Evolutionary conservation across 2,329 filamentous ascomycete species (phyloP).

Genomic region (Xylariaceae sp.): DNA sequence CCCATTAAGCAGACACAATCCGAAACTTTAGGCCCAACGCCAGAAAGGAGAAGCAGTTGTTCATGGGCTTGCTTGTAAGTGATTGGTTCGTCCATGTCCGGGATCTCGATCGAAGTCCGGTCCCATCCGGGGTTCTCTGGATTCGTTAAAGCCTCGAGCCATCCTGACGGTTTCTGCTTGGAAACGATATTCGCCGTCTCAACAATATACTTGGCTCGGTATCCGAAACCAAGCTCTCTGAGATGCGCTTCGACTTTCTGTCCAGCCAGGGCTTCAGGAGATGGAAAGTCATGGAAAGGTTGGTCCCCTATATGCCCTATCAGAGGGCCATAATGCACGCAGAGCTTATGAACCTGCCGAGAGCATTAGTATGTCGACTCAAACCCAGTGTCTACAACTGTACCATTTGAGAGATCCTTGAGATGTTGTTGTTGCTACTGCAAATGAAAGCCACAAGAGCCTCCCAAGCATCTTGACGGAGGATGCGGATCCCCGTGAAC

Average conservation of each 20-base stretch:
- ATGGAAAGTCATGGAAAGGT: conserved; percentile 82
- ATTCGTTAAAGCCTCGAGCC: conserved; percentile 75
- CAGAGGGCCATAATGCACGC: conserved; percentile 73
- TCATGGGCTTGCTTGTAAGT: conserved; percentile 78
- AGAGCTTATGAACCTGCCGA: conserved; percentile 72
- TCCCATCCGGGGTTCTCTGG: conserved; percentile 61
- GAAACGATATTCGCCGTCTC: conserved; percentile 75
- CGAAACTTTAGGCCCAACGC: conserved; percentile 93
- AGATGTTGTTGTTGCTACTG: conserved; percentile 98
- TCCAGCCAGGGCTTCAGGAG: conserved; percentile 65
- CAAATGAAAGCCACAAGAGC: conserved; percentile 92
- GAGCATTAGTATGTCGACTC: background rate
- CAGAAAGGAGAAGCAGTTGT: conserved; percentile 70
- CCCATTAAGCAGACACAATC: conserved; percentile 98
- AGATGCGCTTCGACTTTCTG: conserved; percentile 74
- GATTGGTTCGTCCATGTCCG: conserved; percentile 43
- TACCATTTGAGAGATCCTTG: conserved; percentile 92
- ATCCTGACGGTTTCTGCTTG: conserved; percentile 59
- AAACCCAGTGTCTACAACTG: background rate
- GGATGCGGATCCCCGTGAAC: conserved; percentile 85
- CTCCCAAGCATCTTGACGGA: conserved; percentile 96
- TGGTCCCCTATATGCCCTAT: conserved; percentile 66
- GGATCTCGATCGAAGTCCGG: conserved; percentile 38
- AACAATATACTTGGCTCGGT: conserved; percentile 87
- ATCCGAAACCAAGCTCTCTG: conserved; percentile 83